phyloP scores from a whole-genome alignment of 306 rosid species.

The Gynostemma pentaphyllum region DNA sequence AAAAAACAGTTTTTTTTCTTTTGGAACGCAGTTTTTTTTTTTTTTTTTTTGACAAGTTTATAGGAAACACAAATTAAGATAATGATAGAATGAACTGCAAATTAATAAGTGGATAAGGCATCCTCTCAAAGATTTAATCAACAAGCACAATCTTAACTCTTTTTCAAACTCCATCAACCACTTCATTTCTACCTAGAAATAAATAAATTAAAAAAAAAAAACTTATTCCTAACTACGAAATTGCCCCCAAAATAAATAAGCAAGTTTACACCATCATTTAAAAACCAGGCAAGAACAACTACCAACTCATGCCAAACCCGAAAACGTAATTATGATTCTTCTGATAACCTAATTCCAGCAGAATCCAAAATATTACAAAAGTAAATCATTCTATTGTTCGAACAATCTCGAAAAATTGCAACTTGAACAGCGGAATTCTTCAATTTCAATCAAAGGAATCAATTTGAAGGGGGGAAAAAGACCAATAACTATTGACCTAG shows the following conservation, averaged over 20 bases:
- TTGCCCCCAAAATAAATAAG: too few species aligned
- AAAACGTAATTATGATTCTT: background rate
- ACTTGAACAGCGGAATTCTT: background rate
- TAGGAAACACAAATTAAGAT: too few species aligned
- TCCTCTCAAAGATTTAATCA: background rate
- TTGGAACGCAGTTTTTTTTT: too few species aligned
- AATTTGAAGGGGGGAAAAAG: background rate
- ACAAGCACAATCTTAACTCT: background rate
- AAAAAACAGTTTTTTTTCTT: background rate
- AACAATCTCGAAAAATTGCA: background rate
- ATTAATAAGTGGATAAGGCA: background rate
- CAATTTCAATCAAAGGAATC: background rate
- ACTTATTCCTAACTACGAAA: too few species aligned
- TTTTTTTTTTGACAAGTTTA: too few species aligned
- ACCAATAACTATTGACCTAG: background rate
- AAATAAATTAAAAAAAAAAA: too few species aligned
- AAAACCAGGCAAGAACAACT: background rate
- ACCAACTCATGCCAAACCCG: background rate
- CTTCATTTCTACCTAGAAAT: too few species aligned
- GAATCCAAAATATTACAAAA: background rate
- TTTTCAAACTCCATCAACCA: background rate
- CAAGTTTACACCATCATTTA: background rate
- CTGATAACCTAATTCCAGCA: background rate
- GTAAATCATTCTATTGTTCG: background rate
- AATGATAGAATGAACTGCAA: too few species aligned